Conservation (phyloP, 495 filamentous ascomycete species). For the Chlorociboria aeruginascens region DNA sequence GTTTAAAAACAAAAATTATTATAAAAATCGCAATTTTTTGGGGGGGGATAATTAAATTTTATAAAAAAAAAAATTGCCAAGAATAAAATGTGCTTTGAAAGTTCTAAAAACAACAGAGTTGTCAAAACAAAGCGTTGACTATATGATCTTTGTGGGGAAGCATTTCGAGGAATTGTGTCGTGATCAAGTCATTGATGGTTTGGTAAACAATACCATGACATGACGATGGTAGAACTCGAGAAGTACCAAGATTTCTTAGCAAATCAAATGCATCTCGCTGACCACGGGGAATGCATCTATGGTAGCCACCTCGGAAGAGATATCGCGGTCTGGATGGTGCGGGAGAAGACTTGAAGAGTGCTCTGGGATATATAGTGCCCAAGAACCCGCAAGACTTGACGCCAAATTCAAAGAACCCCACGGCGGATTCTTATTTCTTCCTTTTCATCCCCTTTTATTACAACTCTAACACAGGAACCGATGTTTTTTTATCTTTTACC, state of each 20-base stretch:
- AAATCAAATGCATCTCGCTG: slow-evolving; percentile 16
- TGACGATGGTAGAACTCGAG: slow-evolving; percentile 14
- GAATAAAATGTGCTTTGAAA: slow-evolving; percentile 4
- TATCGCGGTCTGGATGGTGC: slow-evolving; percentile 9
- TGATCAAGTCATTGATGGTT: slow-evolving; percentile 17
- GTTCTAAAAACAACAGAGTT: slow-evolving; percentile 10
- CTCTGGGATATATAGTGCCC: no score
- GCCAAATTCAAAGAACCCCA: no score
- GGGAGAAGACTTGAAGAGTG: slow-evolving; percentile 3
- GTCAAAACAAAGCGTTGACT: slow-evolving; percentile 14
- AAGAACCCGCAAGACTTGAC: no score
- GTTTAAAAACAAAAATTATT: no score
- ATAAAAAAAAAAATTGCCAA: no score
- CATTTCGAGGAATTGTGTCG: slow-evolving; percentile 13
- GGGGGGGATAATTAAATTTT: no score
- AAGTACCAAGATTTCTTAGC: slow-evolving; percentile 14
- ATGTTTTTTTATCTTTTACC: no score
- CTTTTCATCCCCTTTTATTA: no score
- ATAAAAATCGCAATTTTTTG: no score
- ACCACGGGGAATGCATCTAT: slow-evolving; percentile 14
- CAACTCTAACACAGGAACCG: no score
- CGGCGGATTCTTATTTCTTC: no score
- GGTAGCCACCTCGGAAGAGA: slow-evolving; percentile 11
- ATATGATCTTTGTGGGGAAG: slow-evolving; percentile 6
- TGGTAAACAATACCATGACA: slow-evolving; percentile 11